Evolutionary conservation across 257 asterid species (phyloP).

Genomic region (Gentiana straminea): DNA sequence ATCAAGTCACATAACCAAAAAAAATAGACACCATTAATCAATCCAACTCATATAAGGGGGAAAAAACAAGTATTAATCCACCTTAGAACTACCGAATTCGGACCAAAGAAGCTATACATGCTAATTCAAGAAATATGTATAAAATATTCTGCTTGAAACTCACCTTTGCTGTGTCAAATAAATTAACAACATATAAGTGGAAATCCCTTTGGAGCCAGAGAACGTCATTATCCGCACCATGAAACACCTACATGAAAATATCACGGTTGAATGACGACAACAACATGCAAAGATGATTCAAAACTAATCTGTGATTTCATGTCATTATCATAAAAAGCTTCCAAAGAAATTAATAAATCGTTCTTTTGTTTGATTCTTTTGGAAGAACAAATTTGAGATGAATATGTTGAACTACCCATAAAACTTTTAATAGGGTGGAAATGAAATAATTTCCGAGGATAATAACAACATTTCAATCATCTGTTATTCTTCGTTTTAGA

Average conservation of each 20-base stretch:
- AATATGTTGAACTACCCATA: no score
- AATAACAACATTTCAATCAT: no score
- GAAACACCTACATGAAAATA: slow-evolving; percentile 60
- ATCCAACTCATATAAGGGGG: background rate
- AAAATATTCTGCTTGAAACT: slow-evolving; percentile 5
- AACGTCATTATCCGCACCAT: slow-evolving; percentile 95
- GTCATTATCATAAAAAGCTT: no score
- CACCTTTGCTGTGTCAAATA: slow-evolving; percentile 97
- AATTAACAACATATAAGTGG: slow-evolving; percentile 83
- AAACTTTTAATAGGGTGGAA: no score
- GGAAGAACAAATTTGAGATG: no score
- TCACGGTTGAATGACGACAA: background rate
- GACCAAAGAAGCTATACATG: slow-evolving; percentile 5
- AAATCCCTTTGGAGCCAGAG: slow-evolving; percentile 98
- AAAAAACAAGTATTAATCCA: slow-evolving; percentile 5
- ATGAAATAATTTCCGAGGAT: no score
- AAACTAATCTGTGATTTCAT: background rate
- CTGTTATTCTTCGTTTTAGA: no score
- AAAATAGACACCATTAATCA: background rate
- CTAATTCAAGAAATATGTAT: slow-evolving; percentile 4
- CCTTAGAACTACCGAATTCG: background rate
- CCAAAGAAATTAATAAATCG: background rate
- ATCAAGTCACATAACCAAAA: slow-evolving; percentile 4
- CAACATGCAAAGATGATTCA: background rate
- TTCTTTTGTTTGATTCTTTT: background rate